Conservation (phyloP, 2,329 filamentous ascomycete species). For the Fusarium scirpi region DNA sequence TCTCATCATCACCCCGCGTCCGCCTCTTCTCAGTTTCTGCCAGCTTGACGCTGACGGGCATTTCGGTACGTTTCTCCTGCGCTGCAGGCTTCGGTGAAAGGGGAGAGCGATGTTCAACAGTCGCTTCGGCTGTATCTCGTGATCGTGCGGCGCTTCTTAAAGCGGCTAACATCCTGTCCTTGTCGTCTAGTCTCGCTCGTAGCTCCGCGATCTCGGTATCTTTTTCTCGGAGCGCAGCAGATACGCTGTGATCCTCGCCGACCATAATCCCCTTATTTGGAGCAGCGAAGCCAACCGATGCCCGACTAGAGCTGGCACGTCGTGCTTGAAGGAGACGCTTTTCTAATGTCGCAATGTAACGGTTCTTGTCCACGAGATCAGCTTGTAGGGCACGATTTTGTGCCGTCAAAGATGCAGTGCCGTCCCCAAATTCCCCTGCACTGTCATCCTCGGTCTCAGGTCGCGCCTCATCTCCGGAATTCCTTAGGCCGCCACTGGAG, state of each 20-base stretch:
- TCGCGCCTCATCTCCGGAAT: conserved; percentile 56
- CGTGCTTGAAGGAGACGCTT: conserved; percentile 91
- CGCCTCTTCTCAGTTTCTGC: conserved; percentile 60
- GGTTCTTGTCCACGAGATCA: conserved; percentile 96
- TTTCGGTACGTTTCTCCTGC: conserved; percentile 25
- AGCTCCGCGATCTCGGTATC: conserved; percentile 93
- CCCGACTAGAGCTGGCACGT: conserved; percentile 87
- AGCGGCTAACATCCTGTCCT: conserved; percentile 91
- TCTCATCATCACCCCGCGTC: conserved; percentile 84
- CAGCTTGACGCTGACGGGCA: conserved; percentile 20
- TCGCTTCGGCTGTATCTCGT: conserved; percentile 79
- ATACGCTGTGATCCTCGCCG: conserved; percentile 82
- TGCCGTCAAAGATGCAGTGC: conserved; percentile 81
- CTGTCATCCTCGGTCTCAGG: conserved; percentile 74
- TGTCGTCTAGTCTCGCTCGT: conserved; percentile 90
- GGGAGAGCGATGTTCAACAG: conserved; percentile 51
- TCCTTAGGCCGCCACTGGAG: conserved; percentile 59
- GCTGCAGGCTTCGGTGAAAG: conserved; percentile 15
- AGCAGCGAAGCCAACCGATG: conserved; percentile 78
- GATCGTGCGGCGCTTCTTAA: conserved; percentile 87
- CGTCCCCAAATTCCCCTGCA: conserved; percentile 86
- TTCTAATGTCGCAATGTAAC: conserved; percentile 94
- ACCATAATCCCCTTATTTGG: conserved; percentile 73
- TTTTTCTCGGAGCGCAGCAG: conserved; percentile 83
- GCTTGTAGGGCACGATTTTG: conserved; percentile 93